Base-by-base conservation (phyloP, 495 filamentous ascomycete genomes). In the Niebla homalea region DNA sequence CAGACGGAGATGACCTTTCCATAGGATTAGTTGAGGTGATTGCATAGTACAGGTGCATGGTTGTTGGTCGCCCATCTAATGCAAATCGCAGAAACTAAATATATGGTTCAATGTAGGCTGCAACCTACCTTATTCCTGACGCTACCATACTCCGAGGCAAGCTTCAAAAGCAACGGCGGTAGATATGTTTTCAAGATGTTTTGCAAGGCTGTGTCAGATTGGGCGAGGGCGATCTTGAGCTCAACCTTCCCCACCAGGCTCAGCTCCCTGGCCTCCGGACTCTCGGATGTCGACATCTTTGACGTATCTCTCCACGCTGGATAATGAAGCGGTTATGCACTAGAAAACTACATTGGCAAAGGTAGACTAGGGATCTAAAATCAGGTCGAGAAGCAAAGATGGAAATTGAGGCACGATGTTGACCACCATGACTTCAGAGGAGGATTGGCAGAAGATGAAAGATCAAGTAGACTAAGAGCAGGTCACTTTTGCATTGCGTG, bases 181-280 rank as follows among this genome's bases (percentile, higher is more conserved):
- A 97, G 68, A 55, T 89, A 94, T 11, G 75, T 80, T 52, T 81
- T 77, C 22, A 98, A 73, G 5, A 89, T 71, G 22, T 78, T 63
- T 59, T 88, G 78, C 5, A 98, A 74, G 64, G 87, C 90, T 50
- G 73, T 70, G 54, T 93, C 89, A n/a, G 85, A 77, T 51, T 87
- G 81, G 15, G 85, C 80, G 46, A 86, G 72, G n/a, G 92, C 85
- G 50, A 98, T 87, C 40, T 81, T 78, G 60, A 94, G 83, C 63
- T 95, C 87, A 43, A 96, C 85, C 60, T 93, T 94, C 57, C 85
- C 85, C 53, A 95, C 74, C 47, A 96, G 79, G 51, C 77, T 80
- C 53, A 96, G 76, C 71, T 98, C 92, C 48, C 78, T 74, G 59
- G 76, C 77, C 64, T 87, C 85, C 25, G 68, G 53, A 15, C 65